Base-by-base conservation (phyloP, 2,329 filamentous ascomycete species). In the Phialocephala sp. region DNA sequence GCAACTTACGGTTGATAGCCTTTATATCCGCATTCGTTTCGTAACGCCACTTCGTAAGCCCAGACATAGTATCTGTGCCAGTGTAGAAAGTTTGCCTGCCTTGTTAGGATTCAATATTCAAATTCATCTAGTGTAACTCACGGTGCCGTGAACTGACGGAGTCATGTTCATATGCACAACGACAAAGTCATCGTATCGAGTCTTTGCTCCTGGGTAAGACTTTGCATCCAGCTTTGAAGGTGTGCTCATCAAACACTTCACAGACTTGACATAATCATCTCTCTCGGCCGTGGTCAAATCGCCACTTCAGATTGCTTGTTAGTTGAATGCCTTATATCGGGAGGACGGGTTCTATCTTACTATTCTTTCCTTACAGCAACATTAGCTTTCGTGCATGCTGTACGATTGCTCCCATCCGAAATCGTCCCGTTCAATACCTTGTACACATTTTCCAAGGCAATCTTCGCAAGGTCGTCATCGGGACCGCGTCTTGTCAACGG, bases 1-100 rank as follows among this genome's bases (percentile, higher is more conserved):
- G 24, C 18, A 15, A 50, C 68, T 64, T 57, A 70, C 68, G 80
- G 79, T 64, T 80, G 76, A n/a, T 75, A 72, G 36, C 80, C 80
- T 12, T 72, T 78, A 67, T 82, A 83, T 39, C 78, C 78, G 67
- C 81, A 83, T 54, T 80, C 76, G 8, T 78, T 69, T 57, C 75
- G 73, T 15, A 83, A 74, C 32, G 77, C 77, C 58, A 77, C 71
- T 66, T 83, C 81, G 60, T 79, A 81, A 36, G 77, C 69, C 62
- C 74, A 76, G 43, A 79, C 73, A 69, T 77, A 81, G 67, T 79
- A 78, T 57, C 80, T 76, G 65, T 82, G 81, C 80, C 80, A 81
- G 32, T 77, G 75, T 45, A 82, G 72, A 71, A 82, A 80, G 67
- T 68, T 70, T 15, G 52, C 52, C 52, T 55, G 20, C 4, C 20